Conservation (phyloP, 1,284 basidiomycete genomes). For the Pyrrhoderma noxium region DNA sequence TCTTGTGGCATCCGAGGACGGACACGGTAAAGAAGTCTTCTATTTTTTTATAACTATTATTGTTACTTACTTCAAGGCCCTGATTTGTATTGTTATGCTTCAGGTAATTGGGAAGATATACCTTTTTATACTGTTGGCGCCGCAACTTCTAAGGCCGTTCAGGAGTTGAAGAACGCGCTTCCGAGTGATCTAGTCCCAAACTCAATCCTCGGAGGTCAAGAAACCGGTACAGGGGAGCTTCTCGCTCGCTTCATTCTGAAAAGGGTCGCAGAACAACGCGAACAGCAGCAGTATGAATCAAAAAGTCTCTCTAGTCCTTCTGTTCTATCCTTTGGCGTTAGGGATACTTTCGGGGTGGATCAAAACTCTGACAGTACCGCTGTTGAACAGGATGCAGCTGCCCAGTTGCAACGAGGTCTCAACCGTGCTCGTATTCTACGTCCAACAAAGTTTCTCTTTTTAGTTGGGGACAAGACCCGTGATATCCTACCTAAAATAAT, state of each 20-base stretch:
- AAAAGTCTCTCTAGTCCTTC: neutral
- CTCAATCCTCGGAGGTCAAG: slow-evolving; percentile 42
- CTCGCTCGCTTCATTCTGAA: slow-evolving; percentile 57
- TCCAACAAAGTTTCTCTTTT: slow-evolving; percentile 46
- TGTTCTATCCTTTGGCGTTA: neutral
- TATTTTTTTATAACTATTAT: neutral
- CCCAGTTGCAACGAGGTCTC: neutral
- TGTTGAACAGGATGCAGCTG: neutral
- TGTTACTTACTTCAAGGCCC: neutral
- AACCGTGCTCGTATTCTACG: neutral
- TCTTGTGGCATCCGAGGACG: slow-evolving; percentile 15
- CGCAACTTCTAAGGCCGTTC: slow-evolving; percentile 45
- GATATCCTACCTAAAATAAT: slow-evolving; percentile 57
- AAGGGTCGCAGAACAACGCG: neutral
- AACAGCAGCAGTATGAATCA: neutral
- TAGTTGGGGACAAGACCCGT: slow-evolving; percentile 77
- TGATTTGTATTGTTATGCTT: neutral
- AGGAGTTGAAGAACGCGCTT: slow-evolving; percentile 20
- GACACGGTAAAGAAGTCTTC: slow-evolving; percentile 4
- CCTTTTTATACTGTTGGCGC: slow-evolving; percentile 75
- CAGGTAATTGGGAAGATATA: slow-evolving; percentile 39
- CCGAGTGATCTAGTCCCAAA: slow-evolving; percentile 29
- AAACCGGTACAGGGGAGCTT: slow-evolving; percentile 55
- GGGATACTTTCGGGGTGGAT: slow-evolving; percentile 1
- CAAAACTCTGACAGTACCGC: neutral